Percentiles rank a stretch among this genome's conserved stretches.
Evolutionary conservation across 495 filamentous ascomycete genomes (phyloP).

Genomic region (Aspergillus cavernicola): DNA sequence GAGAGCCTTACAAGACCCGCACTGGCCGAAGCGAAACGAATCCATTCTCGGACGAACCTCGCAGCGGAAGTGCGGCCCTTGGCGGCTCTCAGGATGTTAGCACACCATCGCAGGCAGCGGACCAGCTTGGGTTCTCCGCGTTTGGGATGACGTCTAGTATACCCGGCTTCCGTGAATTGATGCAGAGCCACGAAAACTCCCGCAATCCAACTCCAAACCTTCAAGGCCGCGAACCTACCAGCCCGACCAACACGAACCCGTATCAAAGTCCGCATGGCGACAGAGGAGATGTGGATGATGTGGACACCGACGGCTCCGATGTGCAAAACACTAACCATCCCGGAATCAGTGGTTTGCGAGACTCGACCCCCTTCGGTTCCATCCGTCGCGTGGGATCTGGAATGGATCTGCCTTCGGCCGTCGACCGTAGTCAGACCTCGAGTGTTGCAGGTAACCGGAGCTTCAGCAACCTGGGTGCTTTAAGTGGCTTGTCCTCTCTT

Average conservation of each 20-base stretch:
- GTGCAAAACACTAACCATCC: slow-evolving; percentile 53
- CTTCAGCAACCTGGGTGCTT: slow-evolving; percentile 62
- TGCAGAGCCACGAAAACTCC: slow-evolving; percentile 55
- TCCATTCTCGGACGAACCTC: slow-evolving; percentile 66
- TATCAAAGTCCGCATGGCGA: slow-evolving; percentile 92
- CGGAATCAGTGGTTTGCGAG: slow-evolving; percentile 52
- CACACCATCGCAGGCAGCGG: slow-evolving; percentile 49
- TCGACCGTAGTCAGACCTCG: slow-evolving; percentile 87
- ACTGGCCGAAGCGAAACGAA: slow-evolving; percentile 71
- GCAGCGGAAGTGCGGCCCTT: slow-evolving; percentile 73
- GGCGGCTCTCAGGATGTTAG: slow-evolving; percentile 74
- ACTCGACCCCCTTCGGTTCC: slow-evolving; percentile 46
- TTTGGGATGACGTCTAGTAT: slow-evolving; percentile 82
- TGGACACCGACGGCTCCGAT: slow-evolving; percentile 57
- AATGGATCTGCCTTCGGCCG: slow-evolving; percentile 56
- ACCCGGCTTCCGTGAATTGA: slow-evolving; percentile 60
- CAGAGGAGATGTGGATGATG: slow-evolving; percentile 63
- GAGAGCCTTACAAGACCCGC: slow-evolving; percentile 47
- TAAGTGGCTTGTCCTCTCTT: slow-evolving; percentile 56
- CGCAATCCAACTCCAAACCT: slow-evolving; percentile 55
- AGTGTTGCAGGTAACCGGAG: slow-evolving; percentile 68
- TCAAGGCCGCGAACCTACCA: slow-evolving; percentile 65
- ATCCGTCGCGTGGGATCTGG: slow-evolving; percentile 47
- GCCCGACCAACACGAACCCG: slow-evolving; percentile 96
- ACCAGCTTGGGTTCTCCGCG: slow-evolving; percentile 53